Conservation (phyloP, 495 filamentous ascomycete genomes). For the Copromyces sp. region DNA sequence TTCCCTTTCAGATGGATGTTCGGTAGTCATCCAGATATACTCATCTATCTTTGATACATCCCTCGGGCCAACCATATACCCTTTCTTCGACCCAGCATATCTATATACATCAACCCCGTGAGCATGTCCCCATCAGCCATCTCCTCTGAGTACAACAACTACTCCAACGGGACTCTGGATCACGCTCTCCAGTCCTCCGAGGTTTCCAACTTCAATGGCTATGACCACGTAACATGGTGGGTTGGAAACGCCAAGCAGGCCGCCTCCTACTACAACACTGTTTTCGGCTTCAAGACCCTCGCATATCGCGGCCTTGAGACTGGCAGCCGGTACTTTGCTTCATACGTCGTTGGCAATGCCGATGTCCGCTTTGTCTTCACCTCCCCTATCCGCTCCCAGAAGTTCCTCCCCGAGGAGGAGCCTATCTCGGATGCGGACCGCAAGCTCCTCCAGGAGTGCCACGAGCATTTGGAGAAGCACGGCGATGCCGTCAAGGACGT, state of each 20-base stretch:
- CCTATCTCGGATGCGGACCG: constrained; percentile 43
- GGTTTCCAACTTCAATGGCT: constrained; percentile 58
- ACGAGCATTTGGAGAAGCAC: constrained; percentile 66
- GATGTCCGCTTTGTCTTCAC: constrained; percentile 73
- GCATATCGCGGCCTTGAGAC: constrained; percentile 86
- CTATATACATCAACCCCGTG: constrained; percentile 9
- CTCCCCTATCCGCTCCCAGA: constrained; percentile 60
- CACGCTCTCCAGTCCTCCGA: constrained; percentile 33
- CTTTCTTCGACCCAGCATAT: background rate
- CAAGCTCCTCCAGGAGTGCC: constrained; percentile 53
- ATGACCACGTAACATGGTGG: constrained; percentile 87
- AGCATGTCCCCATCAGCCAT: constrained; percentile 67
- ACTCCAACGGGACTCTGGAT: constrained; percentile 30
- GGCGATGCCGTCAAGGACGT: constrained; percentile 90
- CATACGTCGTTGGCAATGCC: constrained; percentile 71
- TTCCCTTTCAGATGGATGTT: background rate
- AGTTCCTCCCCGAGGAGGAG: constrained; percentile 40
- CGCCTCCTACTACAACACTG: constrained; percentile 72
- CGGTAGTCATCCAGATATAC: background rate
- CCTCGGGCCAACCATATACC: background rate
- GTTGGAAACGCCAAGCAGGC: constrained; percentile 95
- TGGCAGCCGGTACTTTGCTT: constrained; percentile 61
- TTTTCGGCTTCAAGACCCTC: constrained; percentile 69
- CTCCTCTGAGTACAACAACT: constrained; percentile 39
- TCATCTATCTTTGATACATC: background rate